Evolutionary conservation across 257 asterid species (phyloP).

Genomic region (Fraxinus quadrangulata): DNA sequence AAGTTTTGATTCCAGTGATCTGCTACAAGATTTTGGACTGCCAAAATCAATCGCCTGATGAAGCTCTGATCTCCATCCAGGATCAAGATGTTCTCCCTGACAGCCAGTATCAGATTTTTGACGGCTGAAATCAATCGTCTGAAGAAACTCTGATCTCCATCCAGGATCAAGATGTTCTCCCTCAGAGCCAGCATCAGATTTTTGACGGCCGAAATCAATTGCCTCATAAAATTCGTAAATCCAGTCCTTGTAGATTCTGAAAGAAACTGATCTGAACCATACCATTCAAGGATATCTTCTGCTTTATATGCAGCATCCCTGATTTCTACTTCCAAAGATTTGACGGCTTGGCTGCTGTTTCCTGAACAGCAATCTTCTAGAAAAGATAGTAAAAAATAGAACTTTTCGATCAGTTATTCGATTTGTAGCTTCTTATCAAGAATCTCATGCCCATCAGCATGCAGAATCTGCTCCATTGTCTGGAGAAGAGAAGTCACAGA

Average conservation of each 20-base stretch:
- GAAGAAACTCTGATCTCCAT: no score
- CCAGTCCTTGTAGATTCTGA: not conserved
- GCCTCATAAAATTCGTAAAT: not conserved
- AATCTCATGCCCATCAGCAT: not conserved
- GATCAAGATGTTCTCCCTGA: no score
- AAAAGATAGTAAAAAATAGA: not conserved
- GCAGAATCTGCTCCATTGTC: not conserved
- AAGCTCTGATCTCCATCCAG: not conserved
- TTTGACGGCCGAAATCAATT: not conserved
- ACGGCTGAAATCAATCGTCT: not conserved
- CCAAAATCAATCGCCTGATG: not conserved
- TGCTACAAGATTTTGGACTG: not conserved
- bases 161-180: not conserved
- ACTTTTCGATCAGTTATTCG: not conserved
- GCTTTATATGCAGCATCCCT: not conserved
- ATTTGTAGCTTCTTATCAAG: not conserved
- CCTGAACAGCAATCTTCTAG: not conserved
- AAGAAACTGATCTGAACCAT: not conserved
- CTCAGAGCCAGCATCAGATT: not conserved
- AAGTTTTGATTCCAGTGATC: not conserved
- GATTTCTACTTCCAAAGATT: not conserved
- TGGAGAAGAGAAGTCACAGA: constrained; percentile 5
- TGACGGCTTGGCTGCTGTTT: not conserved
- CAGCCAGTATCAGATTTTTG: not conserved
- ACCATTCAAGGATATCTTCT: not conserved